Evolutionary conservation across 352 stramenopile genomes (phyloP).

Genomic region (Phytophthora multivora): DNA sequence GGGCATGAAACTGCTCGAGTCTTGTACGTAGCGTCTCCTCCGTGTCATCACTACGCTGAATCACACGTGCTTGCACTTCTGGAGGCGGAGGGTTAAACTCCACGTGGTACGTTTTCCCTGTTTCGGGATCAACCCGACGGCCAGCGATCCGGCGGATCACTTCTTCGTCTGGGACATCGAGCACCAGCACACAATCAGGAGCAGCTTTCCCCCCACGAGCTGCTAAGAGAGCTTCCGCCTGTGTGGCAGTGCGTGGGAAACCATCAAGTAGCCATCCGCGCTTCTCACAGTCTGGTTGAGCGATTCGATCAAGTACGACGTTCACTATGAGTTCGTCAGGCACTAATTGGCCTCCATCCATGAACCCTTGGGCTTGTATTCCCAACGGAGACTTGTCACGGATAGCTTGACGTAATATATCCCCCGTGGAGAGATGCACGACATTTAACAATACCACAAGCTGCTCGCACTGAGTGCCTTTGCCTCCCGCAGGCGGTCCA

Average conservation of each 20-base stretch:
- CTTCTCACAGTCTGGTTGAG: constrained; percentile 79
- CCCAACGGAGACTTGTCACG: constrained; percentile 61
- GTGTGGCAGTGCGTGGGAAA: constrained; percentile 89
- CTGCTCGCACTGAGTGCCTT: constrained; percentile 95
- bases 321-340: constrained; percentile 94
- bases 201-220: constrained; percentile 58
- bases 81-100: constrained; percentile 94
- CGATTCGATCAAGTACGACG: constrained; percentile 77
- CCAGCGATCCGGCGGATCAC: constrained; percentile 97
- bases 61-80: constrained; percentile 63
- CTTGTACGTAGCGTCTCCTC: constrained; percentile 91
- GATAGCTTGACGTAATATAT: constrained; percentile 92
- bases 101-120: constrained; percentile 96
- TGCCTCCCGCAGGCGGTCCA: constrained; percentile 91
- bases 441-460: constrained; percentile 89
- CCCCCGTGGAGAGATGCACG: constrained; percentile 92
- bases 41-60: constrained; percentile 94
- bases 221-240: constrained; percentile 83
- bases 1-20: constrained; percentile 88
- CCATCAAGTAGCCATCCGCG: constrained; percentile 94
- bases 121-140: constrained; percentile 94
- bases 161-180: constrained; percentile 95
- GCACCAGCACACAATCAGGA: constrained; percentile 89
- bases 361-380: constrained; percentile 88
- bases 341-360: constrained; percentile 91